Evolutionary conservation across 2,329 filamentous ascomycete genomes (phyloP).

Genomic region (Paraphoma chrysanthemicola): DNA sequence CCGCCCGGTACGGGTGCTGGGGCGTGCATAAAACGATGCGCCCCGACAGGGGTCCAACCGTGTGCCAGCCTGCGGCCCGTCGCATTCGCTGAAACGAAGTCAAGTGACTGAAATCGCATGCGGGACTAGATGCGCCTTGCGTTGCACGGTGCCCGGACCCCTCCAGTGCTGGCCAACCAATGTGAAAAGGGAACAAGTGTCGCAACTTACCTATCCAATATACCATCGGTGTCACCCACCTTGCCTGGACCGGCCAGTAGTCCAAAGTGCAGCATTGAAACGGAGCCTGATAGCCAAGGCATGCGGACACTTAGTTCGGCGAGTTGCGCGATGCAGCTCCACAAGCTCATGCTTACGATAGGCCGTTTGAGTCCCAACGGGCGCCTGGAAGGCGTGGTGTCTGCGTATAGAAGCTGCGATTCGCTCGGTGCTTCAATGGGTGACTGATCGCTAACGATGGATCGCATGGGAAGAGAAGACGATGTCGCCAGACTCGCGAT

Average conservation of each 20-base stretch:
- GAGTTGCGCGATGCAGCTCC: conserved; percentile 75
- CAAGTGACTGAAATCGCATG: conserved; percentile 68
- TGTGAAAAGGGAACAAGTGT: conserved; percentile 31
- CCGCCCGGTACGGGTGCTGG: conserved; percentile 46
- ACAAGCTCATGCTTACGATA: conserved; percentile 78
- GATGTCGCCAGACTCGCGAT: conserved; percentile 70
- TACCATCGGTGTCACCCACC: conserved; percentile 76
- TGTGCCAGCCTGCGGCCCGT: conserved; percentile 46
- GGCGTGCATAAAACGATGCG: conserved; percentile 43
- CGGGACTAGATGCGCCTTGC: conserved; percentile 51
- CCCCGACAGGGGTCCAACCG: conserved; percentile 38
- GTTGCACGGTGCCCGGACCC: conserved; percentile 33
- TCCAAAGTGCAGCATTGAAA: conserved; percentile 79
- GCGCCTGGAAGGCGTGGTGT: conserved; percentile 42
- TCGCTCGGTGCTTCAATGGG: conserved; percentile 37
- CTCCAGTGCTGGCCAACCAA: conserved; percentile 42
- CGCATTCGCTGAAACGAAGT: conserved; percentile 56
- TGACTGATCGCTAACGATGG: conserved; percentile 40
- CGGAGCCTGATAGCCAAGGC: conserved; percentile 83
- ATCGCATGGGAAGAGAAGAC: conserved; percentile 69
- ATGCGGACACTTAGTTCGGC: conserved; percentile 79
- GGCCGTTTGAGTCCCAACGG: conserved; percentile 59
- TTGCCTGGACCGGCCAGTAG: conserved; percentile 76
- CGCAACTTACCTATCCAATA: conserved; percentile 85
- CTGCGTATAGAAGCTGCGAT: conserved; percentile 35